Evolutionary conservation across 345 rosid species (phyloP), one percentile per base, ranked within the genome.

Genomic region (Stellera chamaejasme): DNA sequence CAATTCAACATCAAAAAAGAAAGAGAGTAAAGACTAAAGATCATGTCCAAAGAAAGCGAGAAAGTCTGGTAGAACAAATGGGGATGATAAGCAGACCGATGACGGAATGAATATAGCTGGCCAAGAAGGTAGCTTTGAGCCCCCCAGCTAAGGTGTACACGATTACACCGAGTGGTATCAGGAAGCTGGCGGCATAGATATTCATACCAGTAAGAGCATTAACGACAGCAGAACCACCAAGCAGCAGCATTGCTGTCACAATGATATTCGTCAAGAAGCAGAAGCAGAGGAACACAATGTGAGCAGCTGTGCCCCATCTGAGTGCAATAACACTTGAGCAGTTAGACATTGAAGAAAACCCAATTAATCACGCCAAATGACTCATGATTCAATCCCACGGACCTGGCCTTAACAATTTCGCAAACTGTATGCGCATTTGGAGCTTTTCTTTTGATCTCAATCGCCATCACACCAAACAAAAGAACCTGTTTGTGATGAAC

Each of bases 401-500:
- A 90, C 97, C 97, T 84, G 66, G 97, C 97, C 70, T 77, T 81
- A 8, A 90, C 96, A 51, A 90, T 90, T 76, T 90, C 97, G 39
- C 97, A 90, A 26, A 91, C 84, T 0, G 98, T 88, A 61, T 91
- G 98, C 36, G 96, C 98, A 64, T 83, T 60, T 10, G 98, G 95
- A 74, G 98, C 98, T 61, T 91, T 91, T 74, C 98, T 63, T 72
- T 91, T 91, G 64, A 91, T 85, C 79, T 91, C 98, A 62, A 91
- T 91, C 0, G 98, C 98, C 91, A 91, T 87, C 14, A 91, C 68
- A 49, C 98, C 98, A 64, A 91, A 88, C 72, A 91, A 74, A 13
- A 88, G 76, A 23, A 91, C 94, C 97, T 89, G 76, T 42, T 45
- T 52, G 48, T n/a, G 11, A 36, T 12, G 6, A 50, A 54, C 19